Conservation (phyloP, 768 basidiomycete species). For the Rubroboletus pulcherrimus region DNA sequence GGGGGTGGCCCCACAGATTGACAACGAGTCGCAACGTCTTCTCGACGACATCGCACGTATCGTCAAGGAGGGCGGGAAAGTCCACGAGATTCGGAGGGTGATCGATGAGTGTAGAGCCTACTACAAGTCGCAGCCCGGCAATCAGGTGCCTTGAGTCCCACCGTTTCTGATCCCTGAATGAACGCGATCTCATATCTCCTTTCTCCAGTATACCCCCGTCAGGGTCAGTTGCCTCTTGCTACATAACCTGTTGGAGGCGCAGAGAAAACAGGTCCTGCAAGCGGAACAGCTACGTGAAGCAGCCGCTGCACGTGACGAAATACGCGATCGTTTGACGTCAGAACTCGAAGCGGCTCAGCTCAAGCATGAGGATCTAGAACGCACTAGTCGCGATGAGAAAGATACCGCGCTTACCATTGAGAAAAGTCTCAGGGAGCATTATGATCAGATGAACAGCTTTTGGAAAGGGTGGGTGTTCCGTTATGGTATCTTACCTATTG, state of each 20-base stretch:
- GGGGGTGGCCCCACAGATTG: constrained; percentile 24
- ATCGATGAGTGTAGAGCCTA: constrained; percentile 51
- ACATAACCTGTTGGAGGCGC: constrained; percentile 47
- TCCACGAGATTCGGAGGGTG: constrained; percentile 45
- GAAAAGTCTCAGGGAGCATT: constrained; percentile 51
- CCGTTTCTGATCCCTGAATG: constrained; percentile 6
- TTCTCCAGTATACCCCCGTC: constrained; percentile 47
- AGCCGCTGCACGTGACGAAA: constrained; percentile 30
- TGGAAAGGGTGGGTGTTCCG: constrained; percentile 34
- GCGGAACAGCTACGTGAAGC: constrained; percentile 30
- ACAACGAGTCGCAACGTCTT: constrained; percentile 47
- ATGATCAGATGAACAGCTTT: constrained; percentile 41
- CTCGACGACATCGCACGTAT: constrained; percentile 52
- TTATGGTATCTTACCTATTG: constrained; percentile 8
- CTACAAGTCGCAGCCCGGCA: constrained; percentile 43
- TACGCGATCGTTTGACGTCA: constrained; percentile 28
- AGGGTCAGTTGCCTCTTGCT: constrained; percentile 48
- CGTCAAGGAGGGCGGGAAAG: constrained; percentile 53
- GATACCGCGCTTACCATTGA: constrained; percentile 50
- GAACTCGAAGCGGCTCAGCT: constrained; percentile 37
- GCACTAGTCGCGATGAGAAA: constrained; percentile 45
- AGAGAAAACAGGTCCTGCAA: constrained; percentile 38
- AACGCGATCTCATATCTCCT: constrained; percentile 6
- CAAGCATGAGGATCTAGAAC: constrained; percentile 40
- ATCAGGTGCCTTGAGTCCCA: constrained; percentile 36